Conservation (phyloP, 495 filamentous ascomycete species). For the Platismatia glauca region DNA sequence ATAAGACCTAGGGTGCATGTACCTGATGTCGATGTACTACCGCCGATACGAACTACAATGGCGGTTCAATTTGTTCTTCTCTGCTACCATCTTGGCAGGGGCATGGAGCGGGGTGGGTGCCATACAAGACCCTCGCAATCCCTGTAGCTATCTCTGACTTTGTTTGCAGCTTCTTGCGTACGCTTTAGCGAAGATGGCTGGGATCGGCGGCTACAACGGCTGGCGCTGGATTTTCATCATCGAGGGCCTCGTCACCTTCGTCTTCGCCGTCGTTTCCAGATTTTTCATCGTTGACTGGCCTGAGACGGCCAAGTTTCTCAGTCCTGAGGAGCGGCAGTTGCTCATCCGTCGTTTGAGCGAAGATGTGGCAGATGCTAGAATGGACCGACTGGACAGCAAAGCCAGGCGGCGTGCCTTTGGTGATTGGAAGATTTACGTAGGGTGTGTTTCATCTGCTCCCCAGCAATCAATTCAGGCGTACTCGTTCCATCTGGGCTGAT, state of each 20-base stretch:
- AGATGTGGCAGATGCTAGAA: constrained; percentile 37
- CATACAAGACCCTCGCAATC: neutral
- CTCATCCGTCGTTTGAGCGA: constrained; percentile 36
- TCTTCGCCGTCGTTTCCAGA: constrained; percentile 36
- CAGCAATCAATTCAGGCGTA: neutral
- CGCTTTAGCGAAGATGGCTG: constrained; percentile 47
- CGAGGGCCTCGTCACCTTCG: constrained; percentile 48
- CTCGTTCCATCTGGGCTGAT: neutral
- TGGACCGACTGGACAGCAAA: constrained; percentile 41
- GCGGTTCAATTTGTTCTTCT: constrained; percentile 51
- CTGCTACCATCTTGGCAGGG: constrained; percentile 47
- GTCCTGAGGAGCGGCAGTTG: constrained; percentile 35
- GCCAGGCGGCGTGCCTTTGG: constrained; percentile 38
- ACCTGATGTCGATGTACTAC: constrained; percentile 55
- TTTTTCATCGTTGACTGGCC: constrained; percentile 53
- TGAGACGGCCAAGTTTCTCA: constrained; percentile 42
- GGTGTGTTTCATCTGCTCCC: constrained; percentile 20
- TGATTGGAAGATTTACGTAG: constrained; percentile 51
- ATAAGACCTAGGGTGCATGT: constrained; percentile 31
- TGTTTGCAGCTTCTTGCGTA: constrained; percentile 47
- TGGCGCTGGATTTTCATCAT: constrained; percentile 64
- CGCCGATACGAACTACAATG: constrained; percentile 51
- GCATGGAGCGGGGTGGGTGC: constrained; percentile 48
- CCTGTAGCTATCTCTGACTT: constrained; percentile 2
- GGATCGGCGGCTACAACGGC: constrained; percentile 38